Evolutionary conservation across 345 rosid genomes (phyloP).

Genomic region (Bruguiera sexangula): DNA sequence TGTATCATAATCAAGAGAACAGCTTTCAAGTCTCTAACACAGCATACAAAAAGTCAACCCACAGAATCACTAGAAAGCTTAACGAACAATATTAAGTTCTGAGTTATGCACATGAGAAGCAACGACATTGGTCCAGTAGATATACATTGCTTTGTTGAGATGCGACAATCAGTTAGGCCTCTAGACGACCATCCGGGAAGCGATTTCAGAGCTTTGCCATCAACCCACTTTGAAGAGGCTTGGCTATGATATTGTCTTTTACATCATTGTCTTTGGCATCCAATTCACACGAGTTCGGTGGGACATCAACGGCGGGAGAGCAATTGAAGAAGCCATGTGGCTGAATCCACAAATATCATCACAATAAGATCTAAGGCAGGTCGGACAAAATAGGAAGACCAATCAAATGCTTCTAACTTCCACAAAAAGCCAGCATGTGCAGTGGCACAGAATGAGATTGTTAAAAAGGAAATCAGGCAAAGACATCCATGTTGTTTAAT

Average conservation of each 20-base stretch:
- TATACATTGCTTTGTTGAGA: neutral
- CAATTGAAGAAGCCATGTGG: conserved; percentile 97
- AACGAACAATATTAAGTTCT: neutral
- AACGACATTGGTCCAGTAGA: neutral
- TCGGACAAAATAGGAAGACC: too few species aligned
- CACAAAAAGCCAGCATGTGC: too few species aligned
- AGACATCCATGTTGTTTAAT: too few species aligned
- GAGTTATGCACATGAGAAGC: neutral
- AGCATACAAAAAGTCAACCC: neutral
- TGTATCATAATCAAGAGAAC: neutral
- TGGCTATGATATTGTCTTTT: conserved; percentile 46
- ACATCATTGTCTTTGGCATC: conserved; percentile 59
- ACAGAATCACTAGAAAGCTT: neutral
- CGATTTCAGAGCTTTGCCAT: conserved; percentile 66
- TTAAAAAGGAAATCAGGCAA: too few species aligned
- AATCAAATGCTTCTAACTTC: neutral
- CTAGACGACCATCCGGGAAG: neutral
- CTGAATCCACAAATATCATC: conserved; percentile 36
- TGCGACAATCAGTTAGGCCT: neutral
- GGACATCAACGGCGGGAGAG: conserved; percentile 93
- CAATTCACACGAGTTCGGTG: conserved; percentile 70
- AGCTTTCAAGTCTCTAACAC: conserved; percentile 1
- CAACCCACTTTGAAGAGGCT: conserved; percentile 46
- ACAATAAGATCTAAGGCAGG: neutral
- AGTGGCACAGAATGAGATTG: neutral